Base-by-base conservation (phyloP, 345 rosid genomes). In the Sisymbrium altissimum region DNA sequence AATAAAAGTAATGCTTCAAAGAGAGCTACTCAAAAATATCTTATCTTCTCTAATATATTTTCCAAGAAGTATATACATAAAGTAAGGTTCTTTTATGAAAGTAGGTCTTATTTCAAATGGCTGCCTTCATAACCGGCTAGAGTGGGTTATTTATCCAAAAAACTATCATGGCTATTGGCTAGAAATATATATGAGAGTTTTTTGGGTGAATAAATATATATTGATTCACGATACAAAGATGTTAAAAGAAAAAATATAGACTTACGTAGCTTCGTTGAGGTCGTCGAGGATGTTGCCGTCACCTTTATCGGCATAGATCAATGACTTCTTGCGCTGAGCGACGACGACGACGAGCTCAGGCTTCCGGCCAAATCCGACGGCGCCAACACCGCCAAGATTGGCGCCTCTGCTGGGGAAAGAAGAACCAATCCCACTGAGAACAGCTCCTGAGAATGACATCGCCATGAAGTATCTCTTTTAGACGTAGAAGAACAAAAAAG, bases 281-380 rank as follows among this genome's bases (percentile, higher is more conserved):
- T 73, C 77, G 45, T 73, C 77, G 3, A 73, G 77, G 64, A 73
- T 41, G 66, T 73, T 73, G 7, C 66, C 71, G 11, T 65, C 77
- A 21, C 18, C 50, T 55, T 73, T 73, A 15, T 11, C 64, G 38
- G 77, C 77, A 58, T 65, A 65, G n/a, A 45, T 8, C 23, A 73
- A 65, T 9, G 77, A 65, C 71, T 73, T 73, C 66, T 73, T 73
- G 32, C 77, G 65, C 41, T 73, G 77, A 45, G 77, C 10, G 7
- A 64, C 40, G 23, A 35, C 49, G 23, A 35, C 40, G 15, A 73
- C 40, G 11, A 73, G 2, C 17, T 73, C 55, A 45, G 21, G 45
- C 23, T 56, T 73, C 8, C 64, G 65, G 56, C 77, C 58, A 73
- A 65, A 27, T 44, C 38, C 1, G 21, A 73, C 66, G 32, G 66